Conservation (phyloP, 257 asterid genomes). For the Capsicum baccatum region DNA sequence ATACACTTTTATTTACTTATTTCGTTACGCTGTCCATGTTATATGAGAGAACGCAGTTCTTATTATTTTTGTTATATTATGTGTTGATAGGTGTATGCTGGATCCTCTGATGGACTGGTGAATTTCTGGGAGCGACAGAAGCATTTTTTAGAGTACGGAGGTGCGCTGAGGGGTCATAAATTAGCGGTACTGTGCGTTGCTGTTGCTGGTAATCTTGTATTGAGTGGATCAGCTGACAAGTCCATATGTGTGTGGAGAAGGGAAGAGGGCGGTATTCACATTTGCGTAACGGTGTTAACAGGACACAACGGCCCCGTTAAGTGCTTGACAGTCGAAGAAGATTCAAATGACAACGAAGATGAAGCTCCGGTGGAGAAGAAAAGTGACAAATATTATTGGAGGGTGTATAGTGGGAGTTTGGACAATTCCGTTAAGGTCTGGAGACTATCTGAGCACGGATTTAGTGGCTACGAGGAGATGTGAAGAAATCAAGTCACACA, state of each 20-base stretch:
- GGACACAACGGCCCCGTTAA: conserved; percentile 92
- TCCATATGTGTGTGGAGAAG: conserved; percentile 90
- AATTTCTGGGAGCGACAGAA: conserved; percentile 76
- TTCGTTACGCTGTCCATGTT: too few relatives aligned
- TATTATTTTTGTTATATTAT: not conserved
- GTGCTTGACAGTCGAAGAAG: conserved; percentile 72
- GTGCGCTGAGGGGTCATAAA: conserved; percentile 85
- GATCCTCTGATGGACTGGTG: conserved; percentile 88
- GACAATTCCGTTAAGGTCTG: conserved; percentile 37
- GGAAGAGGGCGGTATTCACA: conserved; percentile 70
- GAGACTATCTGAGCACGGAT: conserved; percentile 27
- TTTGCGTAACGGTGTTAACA: conserved; percentile 64
- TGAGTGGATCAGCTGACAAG: conserved; percentile 91
- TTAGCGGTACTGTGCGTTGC: conserved; percentile 85
- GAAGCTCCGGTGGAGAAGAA: conserved; percentile 6
- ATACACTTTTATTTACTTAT: not conserved
- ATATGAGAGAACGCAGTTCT: not conserved
- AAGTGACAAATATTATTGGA: conserved; percentile 26
- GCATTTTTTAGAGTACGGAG: conserved; percentile 68
- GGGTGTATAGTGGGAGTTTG: conserved; percentile 36
- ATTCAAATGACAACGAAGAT: conserved; percentile 17
- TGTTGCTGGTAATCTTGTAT: conserved; percentile 61
- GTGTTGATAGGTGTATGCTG: conserved; percentile 54
- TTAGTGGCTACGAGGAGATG: not conserved
- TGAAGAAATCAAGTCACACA: not conserved